These are phyloP conservation scores for Camellia japonica DNA, from an alignment of 148 eudicot species.

Conservation along the genomic window DNA sequence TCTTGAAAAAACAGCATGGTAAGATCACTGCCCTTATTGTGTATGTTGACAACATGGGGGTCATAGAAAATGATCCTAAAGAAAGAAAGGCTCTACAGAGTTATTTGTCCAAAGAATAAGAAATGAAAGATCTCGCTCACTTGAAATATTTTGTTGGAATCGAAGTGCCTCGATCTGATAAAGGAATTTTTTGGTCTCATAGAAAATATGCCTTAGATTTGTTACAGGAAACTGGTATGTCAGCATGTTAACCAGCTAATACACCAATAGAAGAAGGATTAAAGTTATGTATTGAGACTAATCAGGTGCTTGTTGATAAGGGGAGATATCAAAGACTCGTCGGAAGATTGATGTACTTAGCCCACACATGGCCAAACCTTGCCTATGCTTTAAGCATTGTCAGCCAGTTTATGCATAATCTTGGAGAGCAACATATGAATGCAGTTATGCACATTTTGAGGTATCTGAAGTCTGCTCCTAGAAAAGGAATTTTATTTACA, in stretches of 20 bases:
- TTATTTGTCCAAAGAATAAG: background rate
- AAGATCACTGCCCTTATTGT: too few relatives aligned
- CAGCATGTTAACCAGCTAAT: background rate
- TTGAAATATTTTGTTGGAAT: too few relatives aligned
- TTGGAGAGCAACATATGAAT: background rate
- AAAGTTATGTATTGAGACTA: background rate
- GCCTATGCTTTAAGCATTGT: background rate
- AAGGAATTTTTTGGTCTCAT: background rate
- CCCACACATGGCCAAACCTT: background rate
- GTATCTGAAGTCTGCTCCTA: background rate
- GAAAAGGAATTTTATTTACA: background rate
- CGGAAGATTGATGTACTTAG: background rate
- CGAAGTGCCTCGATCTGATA: too few relatives aligned
- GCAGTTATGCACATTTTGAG: background rate
- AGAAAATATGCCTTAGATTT: background rate
- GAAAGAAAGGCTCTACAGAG: background rate
- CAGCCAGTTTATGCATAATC: constrained; percentile 5
- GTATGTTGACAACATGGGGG: too few relatives aligned
- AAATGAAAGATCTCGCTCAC: background rate
- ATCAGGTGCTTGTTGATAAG: background rate
- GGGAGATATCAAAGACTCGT: background rate
- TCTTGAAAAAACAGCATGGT: too few relatives aligned
- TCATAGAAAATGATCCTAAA: background rate
- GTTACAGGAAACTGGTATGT: background rate
- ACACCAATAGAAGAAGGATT: background rate